A percentile compares a stretch with the other conserved stretches of the same genome.
Evolutionary conservation across 257 asterid genomes (phyloP).

Genomic region (Solanum lycopersicoides): DNA sequence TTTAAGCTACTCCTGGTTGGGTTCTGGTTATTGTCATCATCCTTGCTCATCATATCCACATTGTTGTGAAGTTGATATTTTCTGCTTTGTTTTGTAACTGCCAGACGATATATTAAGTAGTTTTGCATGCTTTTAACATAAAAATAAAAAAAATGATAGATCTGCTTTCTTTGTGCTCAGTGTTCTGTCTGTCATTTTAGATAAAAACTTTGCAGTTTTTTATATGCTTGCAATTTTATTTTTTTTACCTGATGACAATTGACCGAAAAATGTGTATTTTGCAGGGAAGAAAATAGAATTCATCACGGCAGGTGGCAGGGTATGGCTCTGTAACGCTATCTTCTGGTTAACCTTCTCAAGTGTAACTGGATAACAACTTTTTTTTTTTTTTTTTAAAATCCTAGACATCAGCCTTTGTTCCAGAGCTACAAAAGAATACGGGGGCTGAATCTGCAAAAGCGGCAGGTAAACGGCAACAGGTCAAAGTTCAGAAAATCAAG

Average conservation of each 20-base stretch:
- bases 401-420: conserved; percentile 91
- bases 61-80: neutral
- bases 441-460: conserved; percentile 55
- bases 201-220: neutral
- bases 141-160: neutral
- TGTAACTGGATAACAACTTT: neutral
- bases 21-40: conserved; percentile 4
- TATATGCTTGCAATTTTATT: neutral
- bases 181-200: neutral
- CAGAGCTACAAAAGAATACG: conserved; percentile 71
- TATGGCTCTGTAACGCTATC: conserved; percentile 22
- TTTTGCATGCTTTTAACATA: neutral
- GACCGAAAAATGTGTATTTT: conserved; percentile 6
- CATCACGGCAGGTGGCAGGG: conserved; percentile 94
- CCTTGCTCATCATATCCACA: neutral
- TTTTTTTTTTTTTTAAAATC: neutral
- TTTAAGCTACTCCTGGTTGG: conserved; percentile 19
- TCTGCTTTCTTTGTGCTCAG: neutral
- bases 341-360: neutral
- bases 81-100: neutral
- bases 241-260: neutral
- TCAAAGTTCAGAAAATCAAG: conserved; percentile 1
- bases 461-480: conserved; percentile 24
- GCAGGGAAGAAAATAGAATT: conserved; percentile 89
- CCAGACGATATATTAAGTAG: neutral